Conservation (phyloP, 345 rosid genomes). For the Iberis pinnata region DNA sequence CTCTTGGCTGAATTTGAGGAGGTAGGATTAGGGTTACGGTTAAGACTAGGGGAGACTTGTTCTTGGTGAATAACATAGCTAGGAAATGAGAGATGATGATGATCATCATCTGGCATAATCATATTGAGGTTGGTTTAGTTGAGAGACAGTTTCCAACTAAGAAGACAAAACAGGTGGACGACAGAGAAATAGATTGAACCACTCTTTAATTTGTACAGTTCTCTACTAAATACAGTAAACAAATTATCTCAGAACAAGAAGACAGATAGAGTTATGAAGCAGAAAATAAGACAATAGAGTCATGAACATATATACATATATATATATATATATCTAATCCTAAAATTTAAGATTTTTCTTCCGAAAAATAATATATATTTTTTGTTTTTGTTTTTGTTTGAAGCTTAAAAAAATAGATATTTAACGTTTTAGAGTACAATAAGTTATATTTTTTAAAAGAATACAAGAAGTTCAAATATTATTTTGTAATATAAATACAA, state of each 20-base stretch:
- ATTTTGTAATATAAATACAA: too few species aligned
- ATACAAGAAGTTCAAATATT: conserved; percentile 4
- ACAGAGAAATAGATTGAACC: conserved; percentile 21
- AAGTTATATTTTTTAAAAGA: too few species aligned
- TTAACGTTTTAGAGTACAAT: neutral
- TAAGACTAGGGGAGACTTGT: conserved; percentile 32
- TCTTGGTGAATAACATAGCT: conserved; percentile 41
- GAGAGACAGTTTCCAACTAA: conserved; percentile 19
- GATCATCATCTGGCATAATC: conserved; percentile 54
- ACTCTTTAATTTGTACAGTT: conserved; percentile 28
- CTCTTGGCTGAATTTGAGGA: conserved; percentile 40
- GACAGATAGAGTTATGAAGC: conserved; percentile 21
- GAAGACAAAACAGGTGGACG: conserved; percentile 28
- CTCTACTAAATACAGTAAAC: conserved; percentile 37
- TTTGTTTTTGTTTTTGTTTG: too few species aligned
- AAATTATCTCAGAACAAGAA: conserved; percentile 31
- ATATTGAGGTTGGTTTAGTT: conserved; percentile 19
- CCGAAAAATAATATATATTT: too few species aligned
- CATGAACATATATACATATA: too few species aligned
- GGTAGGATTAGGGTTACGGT: conserved; percentile 58
- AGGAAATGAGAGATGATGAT: conserved; percentile 44
- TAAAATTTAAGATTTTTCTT: neutral
- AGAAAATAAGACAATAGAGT: conserved; percentile 22
- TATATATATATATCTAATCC: conserved; percentile 15
- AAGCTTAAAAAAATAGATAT: neutral